These are phyloP conservation scores for Talaromyces sp. DNA, from an alignment of 2,329 filamentous ascomycete species.

Conservation along the genomic window DNA sequence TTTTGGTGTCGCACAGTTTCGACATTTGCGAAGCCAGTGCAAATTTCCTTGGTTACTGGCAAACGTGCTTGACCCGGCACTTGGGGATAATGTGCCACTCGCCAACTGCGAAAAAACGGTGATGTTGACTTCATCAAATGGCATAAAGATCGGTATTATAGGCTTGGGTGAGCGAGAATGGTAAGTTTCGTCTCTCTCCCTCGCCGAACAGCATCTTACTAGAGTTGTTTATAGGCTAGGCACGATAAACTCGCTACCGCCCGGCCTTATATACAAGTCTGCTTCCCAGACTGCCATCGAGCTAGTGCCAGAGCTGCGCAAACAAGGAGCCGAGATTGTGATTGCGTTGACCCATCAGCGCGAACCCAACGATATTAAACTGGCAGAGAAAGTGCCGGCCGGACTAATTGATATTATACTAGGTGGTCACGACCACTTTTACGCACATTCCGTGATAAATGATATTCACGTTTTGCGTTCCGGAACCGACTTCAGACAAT, in stretches of 20 bases:
- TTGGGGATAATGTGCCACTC: slow-evolving; percentile 72
- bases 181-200: slow-evolving; percentile 34
- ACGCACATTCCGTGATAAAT: slow-evolving; percentile 73
- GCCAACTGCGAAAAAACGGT: slow-evolving; percentile 72
- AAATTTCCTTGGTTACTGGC: slow-evolving; percentile 86
- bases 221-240: slow-evolving; percentile 55
- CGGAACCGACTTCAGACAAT: slow-evolving; percentile 86
- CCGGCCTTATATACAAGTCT: slow-evolving; percentile 77
- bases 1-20: slow-evolving; percentile 81
- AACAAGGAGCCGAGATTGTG: slow-evolving; percentile 77
- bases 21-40: slow-evolving; percentile 69
- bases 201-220: neutral
- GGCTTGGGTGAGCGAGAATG: slow-evolving; percentile 85
- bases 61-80: slow-evolving; percentile 79
- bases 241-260: slow-evolving; percentile 82
- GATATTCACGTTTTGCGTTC: slow-evolving; percentile 82
- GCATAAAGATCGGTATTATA: slow-evolving; percentile 80
- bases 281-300: slow-evolving; percentile 73
- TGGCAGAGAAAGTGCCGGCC: slow-evolving; percentile 68
- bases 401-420: slow-evolving; percentile 81
- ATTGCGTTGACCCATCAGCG: slow-evolving; percentile 81
- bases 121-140: slow-evolving; percentile 77
- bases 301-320: slow-evolving; percentile 69
- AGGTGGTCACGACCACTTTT: slow-evolving; percentile 88
- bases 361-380: slow-evolving; percentile 84